Percentiles rank a stretch among this genome's conserved stretches.
Conservation (phyloP, 352 stramenopile genomes). For the Pythium diclinum region DNA sequence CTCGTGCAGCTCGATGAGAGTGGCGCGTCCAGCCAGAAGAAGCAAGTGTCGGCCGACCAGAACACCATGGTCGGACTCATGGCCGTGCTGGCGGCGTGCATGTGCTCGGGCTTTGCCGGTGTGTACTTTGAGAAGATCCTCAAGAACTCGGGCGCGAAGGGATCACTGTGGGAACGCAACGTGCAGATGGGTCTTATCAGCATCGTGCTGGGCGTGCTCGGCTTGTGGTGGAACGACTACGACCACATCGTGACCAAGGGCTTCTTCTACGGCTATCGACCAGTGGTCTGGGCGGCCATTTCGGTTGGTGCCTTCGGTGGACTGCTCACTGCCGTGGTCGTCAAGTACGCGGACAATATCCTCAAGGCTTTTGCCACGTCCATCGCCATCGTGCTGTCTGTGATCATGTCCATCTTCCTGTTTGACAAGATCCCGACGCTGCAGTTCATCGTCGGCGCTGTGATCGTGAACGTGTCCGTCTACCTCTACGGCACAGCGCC, state of each 20-base stretch:
- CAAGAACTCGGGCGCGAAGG: slow-evolving; percentile 56
- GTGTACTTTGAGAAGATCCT: slow-evolving; percentile 89
- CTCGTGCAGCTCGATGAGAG: slow-evolving; percentile 72
- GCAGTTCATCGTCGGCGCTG: slow-evolving; percentile 67
- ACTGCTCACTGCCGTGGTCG: slow-evolving; percentile 76
- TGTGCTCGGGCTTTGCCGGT: slow-evolving; percentile 80
- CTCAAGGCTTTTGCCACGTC: slow-evolving; percentile 85
- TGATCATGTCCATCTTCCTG: slow-evolving; percentile 81
- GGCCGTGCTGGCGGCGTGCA: slow-evolving; percentile 64
- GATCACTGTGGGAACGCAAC: slow-evolving; percentile 80
- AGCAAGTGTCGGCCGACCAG: slow-evolving; percentile 28
- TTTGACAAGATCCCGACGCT: slow-evolving; percentile 79
- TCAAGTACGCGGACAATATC: slow-evolving; percentile 88
- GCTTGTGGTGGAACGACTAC: slow-evolving; percentile 63
- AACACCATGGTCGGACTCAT: slow-evolving; percentile 68
- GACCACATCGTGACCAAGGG: slow-evolving; percentile 45
- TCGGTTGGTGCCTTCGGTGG: slow-evolving; percentile 64
- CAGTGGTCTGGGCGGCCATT: slow-evolving; percentile 75
- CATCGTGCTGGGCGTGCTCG: slow-evolving; percentile 50
- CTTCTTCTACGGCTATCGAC: slow-evolving; percentile 85
- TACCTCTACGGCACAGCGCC: slow-evolving; percentile 74
- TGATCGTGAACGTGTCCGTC: slow-evolving; percentile 79
- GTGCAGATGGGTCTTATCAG: slow-evolving; percentile 81
- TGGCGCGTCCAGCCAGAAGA: slow-evolving; percentile 8
- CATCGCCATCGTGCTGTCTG: slow-evolving; percentile 76